Evolutionary conservation across 2,329 filamentous ascomycete species (phyloP).

Genomic region (Dactylellina drechsleri): DNA sequence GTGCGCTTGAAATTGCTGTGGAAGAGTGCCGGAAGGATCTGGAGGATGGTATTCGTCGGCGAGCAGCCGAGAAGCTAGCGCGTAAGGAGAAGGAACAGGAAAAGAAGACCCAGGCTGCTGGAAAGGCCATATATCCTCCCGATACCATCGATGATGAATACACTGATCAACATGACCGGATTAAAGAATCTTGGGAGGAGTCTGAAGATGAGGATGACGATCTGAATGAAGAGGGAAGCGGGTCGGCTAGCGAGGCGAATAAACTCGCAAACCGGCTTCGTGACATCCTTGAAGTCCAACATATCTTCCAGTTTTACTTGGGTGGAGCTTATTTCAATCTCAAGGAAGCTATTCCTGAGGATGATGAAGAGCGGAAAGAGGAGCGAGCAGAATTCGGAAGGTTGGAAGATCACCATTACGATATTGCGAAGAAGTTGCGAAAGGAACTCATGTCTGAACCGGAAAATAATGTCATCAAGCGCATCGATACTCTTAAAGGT

Average conservation of each 20-base stretch:
- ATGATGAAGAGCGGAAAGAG: slow-evolving; percentile 75
- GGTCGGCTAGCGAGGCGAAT: slow-evolving; percentile 29
- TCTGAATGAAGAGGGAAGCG: slow-evolving; percentile 69
- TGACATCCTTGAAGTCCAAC: slow-evolving; percentile 40
- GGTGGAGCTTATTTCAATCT: slow-evolving; percentile 44
- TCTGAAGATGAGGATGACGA: slow-evolving; percentile 67
- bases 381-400: slow-evolving; percentile 59
- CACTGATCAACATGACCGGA: slow-evolving; percentile 14
- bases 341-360: slow-evolving; percentile 68
- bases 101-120: slow-evolving; percentile 1
- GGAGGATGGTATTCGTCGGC: slow-evolving; percentile 64
- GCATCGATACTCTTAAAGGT: slow-evolving; percentile 72
- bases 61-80: slow-evolving; percentile 58
- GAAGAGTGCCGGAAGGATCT: slow-evolving; percentile 73
- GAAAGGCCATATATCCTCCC: slow-evolving; percentile 6
- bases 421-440: slow-evolving; percentile 79
- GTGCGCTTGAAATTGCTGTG: slow-evolving; percentile 66
- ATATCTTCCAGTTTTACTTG: slow-evolving; percentile 46
- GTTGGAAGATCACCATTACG: slow-evolving; percentile 68
- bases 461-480: slow-evolving; percentile 69
- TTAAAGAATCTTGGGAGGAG: slow-evolving; percentile 60
- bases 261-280: slow-evolving; percentile 40
- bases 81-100: slow-evolving; percentile 52
- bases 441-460: slow-evolving; percentile 66
- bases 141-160: slow-evolving; percentile 35